These are phyloP conservation scores for Jaltomata sinuosa DNA, from an alignment of 257 asterid species.

Conservation along the genomic window DNA sequence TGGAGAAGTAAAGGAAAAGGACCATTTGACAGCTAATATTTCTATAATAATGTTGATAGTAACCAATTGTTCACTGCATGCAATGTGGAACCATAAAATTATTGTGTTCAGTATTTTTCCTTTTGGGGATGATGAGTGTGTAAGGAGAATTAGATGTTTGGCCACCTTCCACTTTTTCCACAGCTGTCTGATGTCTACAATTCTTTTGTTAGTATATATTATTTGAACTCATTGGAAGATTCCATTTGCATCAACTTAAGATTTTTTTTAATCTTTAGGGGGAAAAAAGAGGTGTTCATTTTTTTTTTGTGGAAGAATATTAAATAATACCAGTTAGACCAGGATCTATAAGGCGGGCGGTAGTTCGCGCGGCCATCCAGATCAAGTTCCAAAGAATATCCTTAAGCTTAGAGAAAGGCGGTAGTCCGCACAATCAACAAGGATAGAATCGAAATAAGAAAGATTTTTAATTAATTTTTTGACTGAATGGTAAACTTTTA, in stretches of 20 bases:
- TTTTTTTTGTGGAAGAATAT: neutral
- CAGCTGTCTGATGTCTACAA: neutral
- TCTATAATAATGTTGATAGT: neutral
- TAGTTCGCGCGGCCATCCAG: too few relatives aligned
- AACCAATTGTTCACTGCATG: neutral
- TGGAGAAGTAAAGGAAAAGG: neutral
- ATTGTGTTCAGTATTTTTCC: neutral
- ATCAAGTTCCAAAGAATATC: too few relatives aligned
- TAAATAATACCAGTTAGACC: too few relatives aligned
- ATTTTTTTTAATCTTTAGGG: neutral
- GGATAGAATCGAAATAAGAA: too few relatives aligned
- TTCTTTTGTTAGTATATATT: neutral
- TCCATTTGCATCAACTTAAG: neutral
- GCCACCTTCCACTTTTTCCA: neutral
- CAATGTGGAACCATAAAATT: neutral
- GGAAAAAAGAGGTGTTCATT: neutral
- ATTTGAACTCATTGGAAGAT: neutral
- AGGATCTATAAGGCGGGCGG: too few relatives aligned
- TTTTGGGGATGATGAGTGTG: neutral
- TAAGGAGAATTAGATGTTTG: neutral
- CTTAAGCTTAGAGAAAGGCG: too few relatives aligned
- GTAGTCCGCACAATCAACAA: too few relatives aligned
- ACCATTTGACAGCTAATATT: neutral
- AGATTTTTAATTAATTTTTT: too few relatives aligned
- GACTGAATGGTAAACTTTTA: too few relatives aligned